Percentiles rank a stretch among this genome's conserved stretches.
These are phyloP conservation scores for Phialemonium atrogriseum DNA, from an alignment of 2,329 filamentous ascomycete genomes.

Conservation along the genomic window DNA sequence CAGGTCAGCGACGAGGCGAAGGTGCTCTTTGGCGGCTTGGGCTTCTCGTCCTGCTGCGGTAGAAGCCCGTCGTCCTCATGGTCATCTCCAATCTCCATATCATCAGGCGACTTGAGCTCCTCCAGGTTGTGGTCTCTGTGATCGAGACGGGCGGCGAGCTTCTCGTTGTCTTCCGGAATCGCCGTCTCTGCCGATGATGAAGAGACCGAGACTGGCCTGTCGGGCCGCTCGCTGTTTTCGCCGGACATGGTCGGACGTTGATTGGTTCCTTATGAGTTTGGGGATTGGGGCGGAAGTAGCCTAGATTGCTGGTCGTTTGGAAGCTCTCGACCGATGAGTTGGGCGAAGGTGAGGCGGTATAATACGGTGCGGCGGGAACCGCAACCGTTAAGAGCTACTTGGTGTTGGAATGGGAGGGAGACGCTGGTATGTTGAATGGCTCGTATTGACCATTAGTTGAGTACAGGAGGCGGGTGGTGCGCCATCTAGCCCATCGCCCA, in stretches of 20 bases:
- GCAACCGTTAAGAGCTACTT: too few relatives aligned
- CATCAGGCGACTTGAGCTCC: conserved; percentile 19
- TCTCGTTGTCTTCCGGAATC: conserved; percentile 25
- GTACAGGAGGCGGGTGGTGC: too few relatives aligned
- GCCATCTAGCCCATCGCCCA: too few relatives aligned
- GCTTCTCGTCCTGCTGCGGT: conserved; percentile 21
- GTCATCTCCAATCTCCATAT: conserved; percentile 29
- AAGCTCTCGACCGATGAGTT: conserved; percentile 7
- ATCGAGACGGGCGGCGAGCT: conserved; percentile 19
- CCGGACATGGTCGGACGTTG: conserved; percentile 13
- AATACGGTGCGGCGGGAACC: too few relatives aligned
- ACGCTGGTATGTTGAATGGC: too few relatives aligned
- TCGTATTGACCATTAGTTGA: too few relatives aligned
- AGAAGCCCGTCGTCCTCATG: conserved; percentile 34
- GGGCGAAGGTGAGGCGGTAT: conserved; percentile 7
- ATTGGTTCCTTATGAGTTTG: too few relatives aligned
- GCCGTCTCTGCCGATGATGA: conserved; percentile 25
- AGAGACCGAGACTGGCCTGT: conserved; percentile 20
- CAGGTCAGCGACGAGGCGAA: conserved; percentile 37
- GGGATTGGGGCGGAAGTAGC: too few relatives aligned
- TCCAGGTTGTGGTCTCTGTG: conserved; percentile 21
- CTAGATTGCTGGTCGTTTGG: too few relatives aligned
- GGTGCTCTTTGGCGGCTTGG: conserved; percentile 24
- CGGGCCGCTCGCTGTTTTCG: conserved; percentile 13
- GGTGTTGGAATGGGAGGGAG: not conserved